phyloP scores from a whole-genome alignment of 1,139 yeast genomes.

The Hanseniaspora sp. region DNA sequence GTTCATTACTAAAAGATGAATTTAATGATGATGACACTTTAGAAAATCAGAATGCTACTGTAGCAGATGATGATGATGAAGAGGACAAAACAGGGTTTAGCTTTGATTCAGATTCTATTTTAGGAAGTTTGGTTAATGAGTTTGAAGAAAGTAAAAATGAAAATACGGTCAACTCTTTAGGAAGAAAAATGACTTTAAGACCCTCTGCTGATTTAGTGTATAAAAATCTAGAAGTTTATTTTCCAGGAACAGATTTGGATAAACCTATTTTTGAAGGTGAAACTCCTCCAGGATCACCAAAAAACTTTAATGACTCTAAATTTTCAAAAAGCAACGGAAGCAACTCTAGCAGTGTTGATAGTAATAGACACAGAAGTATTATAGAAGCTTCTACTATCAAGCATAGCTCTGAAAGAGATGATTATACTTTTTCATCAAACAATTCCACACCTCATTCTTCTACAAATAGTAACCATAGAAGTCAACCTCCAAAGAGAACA shows the following conservation, averaged over 20 bases:
- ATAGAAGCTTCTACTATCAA: constrained; percentile 16
- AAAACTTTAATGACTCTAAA: not conserved
- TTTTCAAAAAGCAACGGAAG: constrained; percentile 10
- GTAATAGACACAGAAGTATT: constrained; percentile 7
- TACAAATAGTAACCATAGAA: not conserved
- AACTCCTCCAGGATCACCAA: constrained; percentile 51
- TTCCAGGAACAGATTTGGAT: constrained; percentile 87
- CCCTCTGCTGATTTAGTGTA: constrained; percentile 94
- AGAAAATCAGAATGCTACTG: not conserved
- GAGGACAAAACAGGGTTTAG: constrained; percentile 17
- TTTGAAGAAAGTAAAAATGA: constrained; percentile 22
- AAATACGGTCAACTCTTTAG: not conserved
- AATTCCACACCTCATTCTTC: not conserved
- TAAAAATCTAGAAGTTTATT: constrained; percentile 79
- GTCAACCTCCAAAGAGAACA: constrained; percentile 41
- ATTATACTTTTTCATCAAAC: constrained; percentile 15
- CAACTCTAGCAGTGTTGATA: constrained; percentile 2
- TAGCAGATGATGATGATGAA: not conserved
- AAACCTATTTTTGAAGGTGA: constrained; percentile 76
- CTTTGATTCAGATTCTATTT: constrained; percentile 15
- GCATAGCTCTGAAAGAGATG: constrained; percentile 17
- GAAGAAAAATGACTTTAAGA: constrained; percentile 42
- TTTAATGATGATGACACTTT: constrained; percentile 19
- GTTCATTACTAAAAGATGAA: not conserved
- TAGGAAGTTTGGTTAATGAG: constrained; percentile 15